Evolutionary conservation across 371 early-diverging fungal species (phyloP), one percentile per base, ranked within the genome.

Genomic region (Mucor mucedo): DNA sequence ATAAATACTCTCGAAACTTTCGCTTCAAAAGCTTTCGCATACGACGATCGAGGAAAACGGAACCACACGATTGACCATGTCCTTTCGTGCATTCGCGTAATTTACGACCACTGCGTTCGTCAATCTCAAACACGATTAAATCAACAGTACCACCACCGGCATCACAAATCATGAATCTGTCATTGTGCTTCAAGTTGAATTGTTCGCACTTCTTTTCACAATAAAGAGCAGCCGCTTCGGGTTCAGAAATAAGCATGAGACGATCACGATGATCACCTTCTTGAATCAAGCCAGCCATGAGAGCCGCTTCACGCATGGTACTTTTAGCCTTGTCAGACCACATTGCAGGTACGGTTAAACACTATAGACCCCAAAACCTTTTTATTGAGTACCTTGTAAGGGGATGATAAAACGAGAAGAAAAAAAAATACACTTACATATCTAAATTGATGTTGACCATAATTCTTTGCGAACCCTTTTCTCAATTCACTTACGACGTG

Each of bases 1-100:
- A 78, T 5, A 81, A 61, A 40, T 82, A 76, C 42, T 79, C 78
- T 52, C 76, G 80, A 65, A 84, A 83, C 62, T 82, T 84, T 61
- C 75, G 72, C 35, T 83, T 83, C 60, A 86, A 49, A 32, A 86
- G 71, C 35, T 78, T 80, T 27, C 86, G 81, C 84, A 86, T 80
- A 56, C 83, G 78, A 47, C 83, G 79, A 69, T 86, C 86, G 50
- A 86, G 59, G 52, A 84, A 86, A 3, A 84, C 84, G 2, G 84
- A 80, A 52, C 86, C 86, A 58, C 84, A 84, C 0, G 84, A 80
- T 44, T 82, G 83, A 52, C 86, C 84, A 41, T 86, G 86, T 16
- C 86, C 86, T 61, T 82, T 83, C 38, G 86, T 86, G 42, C 78
- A 83, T 66, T 86, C 86, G 28, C 79, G 77, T 21, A 84, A 71